phyloP scores from a whole-genome alignment of 176 grass and related monocot species.

The Triticum urartu region DNA sequence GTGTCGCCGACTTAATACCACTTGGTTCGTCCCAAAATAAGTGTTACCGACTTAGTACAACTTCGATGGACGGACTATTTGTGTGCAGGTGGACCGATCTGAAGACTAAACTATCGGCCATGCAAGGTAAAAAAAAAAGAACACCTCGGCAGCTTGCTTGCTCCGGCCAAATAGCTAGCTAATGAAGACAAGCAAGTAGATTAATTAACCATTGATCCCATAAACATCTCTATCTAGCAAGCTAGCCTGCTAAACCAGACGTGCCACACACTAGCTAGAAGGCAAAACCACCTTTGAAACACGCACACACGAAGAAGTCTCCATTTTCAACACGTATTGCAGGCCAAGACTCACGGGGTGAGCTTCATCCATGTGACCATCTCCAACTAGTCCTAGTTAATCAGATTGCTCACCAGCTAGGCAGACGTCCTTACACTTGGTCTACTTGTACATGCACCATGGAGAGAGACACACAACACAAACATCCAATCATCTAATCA shows the following conservation, averaged over 20 bases:
- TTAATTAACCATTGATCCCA: neutral
- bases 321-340: neutral
- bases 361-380: neutral
- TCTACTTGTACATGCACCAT: neutral
- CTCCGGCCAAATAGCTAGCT: too few species aligned
- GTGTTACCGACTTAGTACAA: too few species aligned
- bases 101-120: too few species aligned
- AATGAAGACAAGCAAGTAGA: constrained; percentile 10
- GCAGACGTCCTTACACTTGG: constrained; percentile 7
- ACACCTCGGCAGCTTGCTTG: too few species aligned
- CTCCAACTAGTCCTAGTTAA: constrained; percentile 1
- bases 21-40: too few species aligned
- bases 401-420: neutral
- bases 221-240: neutral
- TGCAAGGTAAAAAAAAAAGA: too few species aligned
- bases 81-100: too few species aligned
- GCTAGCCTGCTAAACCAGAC: neutral
- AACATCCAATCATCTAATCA: neutral
- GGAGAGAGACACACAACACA: too few species aligned
- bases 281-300: constrained; percentile 29
- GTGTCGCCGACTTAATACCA: too few species aligned
- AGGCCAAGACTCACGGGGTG: neutral
- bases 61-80: too few species aligned
- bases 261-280: constrained; percentile 24
- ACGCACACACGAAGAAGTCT: neutral